A percentile compares a stretch with the other conserved stretches of the same genome.
These are phyloP conservation scores for Luvunga scandens DNA, from an alignment of 345 rosid genomes.

Conservation along the genomic window DNA sequence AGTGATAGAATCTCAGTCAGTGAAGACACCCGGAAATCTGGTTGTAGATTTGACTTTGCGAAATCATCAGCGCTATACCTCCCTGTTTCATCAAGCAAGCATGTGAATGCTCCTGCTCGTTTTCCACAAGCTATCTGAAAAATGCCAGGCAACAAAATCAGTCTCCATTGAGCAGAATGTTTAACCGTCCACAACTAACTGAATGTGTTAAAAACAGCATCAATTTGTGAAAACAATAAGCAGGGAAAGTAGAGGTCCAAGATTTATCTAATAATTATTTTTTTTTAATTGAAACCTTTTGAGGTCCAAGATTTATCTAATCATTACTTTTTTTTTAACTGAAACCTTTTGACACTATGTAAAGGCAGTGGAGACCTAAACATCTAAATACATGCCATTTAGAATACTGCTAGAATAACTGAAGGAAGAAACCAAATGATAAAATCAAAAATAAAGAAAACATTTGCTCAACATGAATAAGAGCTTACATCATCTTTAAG, in stretches of 20 bases:
- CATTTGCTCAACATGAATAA: not conserved
- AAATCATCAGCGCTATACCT: constrained; percentile 57
- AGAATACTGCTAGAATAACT: not conserved
- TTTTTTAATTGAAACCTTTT: no score
- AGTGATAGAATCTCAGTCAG: constrained; percentile 52
- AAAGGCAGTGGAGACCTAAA: not conserved
- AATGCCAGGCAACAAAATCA: constrained; percentile 10
- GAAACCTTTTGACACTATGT: not conserved
- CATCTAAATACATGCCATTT: not conserved
- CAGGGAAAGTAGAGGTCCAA: not conserved
- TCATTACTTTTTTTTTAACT: no score
- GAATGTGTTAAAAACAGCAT: not conserved
- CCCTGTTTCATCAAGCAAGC: constrained; percentile 85
- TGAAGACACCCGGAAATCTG: constrained; percentile 80
- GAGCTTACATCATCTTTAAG: constrained; percentile 88
- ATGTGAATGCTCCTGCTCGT: constrained; percentile 81
- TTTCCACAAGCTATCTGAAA: constrained; percentile 84
- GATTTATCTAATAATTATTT: no score
- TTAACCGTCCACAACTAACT: not conserved
- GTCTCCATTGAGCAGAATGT: not conserved
- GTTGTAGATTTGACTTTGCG: constrained; percentile 42
- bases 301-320: not conserved
- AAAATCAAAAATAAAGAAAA: not conserved
- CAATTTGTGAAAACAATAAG: not conserved
- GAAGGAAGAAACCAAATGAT: not conserved